phyloP scores from a whole-genome alignment of 192 early-diverging fungal genomes.

The Geranomyces variabilis region DNA sequence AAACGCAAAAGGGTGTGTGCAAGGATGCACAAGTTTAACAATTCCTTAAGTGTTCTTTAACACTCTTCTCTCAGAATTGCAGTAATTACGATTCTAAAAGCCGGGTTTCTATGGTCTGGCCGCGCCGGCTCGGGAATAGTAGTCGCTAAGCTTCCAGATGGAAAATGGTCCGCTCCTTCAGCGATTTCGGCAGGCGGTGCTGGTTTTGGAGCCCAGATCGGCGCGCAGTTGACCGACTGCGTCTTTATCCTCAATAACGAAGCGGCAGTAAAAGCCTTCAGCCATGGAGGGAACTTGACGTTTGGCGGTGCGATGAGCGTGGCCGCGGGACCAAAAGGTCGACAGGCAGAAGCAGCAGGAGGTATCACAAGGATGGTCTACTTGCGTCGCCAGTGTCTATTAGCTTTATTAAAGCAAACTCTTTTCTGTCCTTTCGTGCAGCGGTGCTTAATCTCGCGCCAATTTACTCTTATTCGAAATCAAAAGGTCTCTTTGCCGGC shows the following conservation, averaged over 20 bases:
- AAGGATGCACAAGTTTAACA: too few relatives aligned
- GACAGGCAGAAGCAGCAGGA: constrained; percentile 83
- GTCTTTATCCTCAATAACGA: constrained; percentile 87
- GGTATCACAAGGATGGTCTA: too few relatives aligned
- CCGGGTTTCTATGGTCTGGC: constrained; percentile 83
- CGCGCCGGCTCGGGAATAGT: constrained; percentile 85
- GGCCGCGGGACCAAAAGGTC: constrained; percentile 87
- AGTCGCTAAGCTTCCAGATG: constrained; percentile 76
- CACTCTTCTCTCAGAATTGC: constrained; percentile 79
- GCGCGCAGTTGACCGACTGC: constrained; percentile 89
- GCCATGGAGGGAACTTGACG: constrained; percentile 84
- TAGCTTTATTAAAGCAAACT: too few relatives aligned
- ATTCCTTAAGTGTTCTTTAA: too few relatives aligned
- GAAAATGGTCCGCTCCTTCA: constrained; percentile 76
- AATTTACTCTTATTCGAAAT: constrained; percentile 90
- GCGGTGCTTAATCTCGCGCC: constrained; percentile 72
- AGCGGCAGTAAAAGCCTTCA: constrained; percentile 83
- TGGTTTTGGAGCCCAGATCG: constrained; percentile 87
- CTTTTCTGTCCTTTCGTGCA: background rate
- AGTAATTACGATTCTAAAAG: constrained; percentile 86
- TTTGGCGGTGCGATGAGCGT: constrained; percentile 80
- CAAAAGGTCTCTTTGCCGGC: constrained; percentile 91
- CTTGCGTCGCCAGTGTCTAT: too few relatives aligned
- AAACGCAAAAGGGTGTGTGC: constrained; percentile 37
- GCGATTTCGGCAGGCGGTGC: constrained; percentile 82